Conservation (phyloP, 768 basidiomycete species). For the Lactifluus hygrophoroides region DNA sequence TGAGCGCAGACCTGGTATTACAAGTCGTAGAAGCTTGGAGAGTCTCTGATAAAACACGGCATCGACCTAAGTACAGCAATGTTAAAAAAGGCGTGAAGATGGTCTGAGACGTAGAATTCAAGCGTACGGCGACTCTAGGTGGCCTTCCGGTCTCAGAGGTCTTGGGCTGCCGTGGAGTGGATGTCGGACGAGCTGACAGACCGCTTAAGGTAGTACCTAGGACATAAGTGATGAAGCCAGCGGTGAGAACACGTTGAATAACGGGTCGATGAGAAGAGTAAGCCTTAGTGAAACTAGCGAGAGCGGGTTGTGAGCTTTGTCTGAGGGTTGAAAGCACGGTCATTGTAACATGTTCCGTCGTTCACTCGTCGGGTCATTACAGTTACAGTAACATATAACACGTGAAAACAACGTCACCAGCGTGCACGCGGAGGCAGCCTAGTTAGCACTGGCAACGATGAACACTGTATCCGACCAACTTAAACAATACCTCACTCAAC, state of each 20-base stretch:
- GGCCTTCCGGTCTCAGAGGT: conserved; percentile 34
- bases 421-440: too few relatives aligned
- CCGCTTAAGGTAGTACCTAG: conserved; percentile 54
- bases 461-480: conserved; percentile 32
- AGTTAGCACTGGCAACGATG: conserved; percentile 4
- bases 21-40: conserved; percentile 67
- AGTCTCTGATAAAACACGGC: conserved; percentile 83
- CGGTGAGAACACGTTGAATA: conserved; percentile 63
- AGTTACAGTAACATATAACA: too few relatives aligned
- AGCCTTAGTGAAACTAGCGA: conserved; percentile 37
- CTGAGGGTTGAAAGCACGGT: conserved; percentile 25
- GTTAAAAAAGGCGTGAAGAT: neutral
- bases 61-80: conserved; percentile 55
- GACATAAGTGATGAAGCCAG: conserved; percentile 63
- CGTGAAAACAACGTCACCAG: too few relatives aligned
- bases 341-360: conserved; percentile 29
- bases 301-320: conserved; percentile 28
- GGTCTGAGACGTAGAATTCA: neutral
- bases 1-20: conserved; percentile 76
- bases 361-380: too few relatives aligned
- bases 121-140: conserved; percentile 59
- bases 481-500: conserved; percentile 40
- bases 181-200: conserved; percentile 38
- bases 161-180: conserved; percentile 29
- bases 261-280: conserved; percentile 61